Conservation (phyloP, 352 stramenopile species). For the Phytophthora uliginosa region DNA sequence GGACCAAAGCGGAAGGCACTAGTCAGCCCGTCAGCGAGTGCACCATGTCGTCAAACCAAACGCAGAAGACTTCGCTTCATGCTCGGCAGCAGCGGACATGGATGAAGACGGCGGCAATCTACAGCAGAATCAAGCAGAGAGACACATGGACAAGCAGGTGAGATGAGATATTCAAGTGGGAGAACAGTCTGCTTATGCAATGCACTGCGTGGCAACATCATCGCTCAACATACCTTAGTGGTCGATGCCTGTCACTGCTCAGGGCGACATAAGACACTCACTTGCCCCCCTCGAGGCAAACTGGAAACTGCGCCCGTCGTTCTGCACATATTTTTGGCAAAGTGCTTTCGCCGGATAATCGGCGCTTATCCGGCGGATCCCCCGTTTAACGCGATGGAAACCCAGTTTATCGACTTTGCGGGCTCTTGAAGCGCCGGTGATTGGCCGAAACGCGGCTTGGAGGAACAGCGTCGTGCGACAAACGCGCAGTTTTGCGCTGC, state of each 20-base stretch:
- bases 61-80: constrained; percentile 5
- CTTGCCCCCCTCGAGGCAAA: constrained; percentile 32
- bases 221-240: constrained; percentile 3
- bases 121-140: background rate
- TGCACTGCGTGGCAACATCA: background rate
- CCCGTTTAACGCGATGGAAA: constrained; percentile 27
- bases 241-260: background rate
- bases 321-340: constrained; percentile 54
- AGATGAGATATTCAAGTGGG: background rate
- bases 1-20: background rate
- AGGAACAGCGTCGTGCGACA: constrained; percentile 28
- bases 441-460: constrained; percentile 11
- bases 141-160: constrained; percentile 5
- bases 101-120: background rate
- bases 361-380: constrained; percentile 25
- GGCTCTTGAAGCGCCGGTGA: background rate
- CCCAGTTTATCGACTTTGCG: constrained; percentile 21
- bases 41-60: background rate
- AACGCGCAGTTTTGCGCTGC: constrained; percentile 9
- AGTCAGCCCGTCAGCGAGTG: background rate
- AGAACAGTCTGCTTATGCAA: background rate
- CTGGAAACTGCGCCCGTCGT: constrained; percentile 40
- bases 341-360: constrained; percentile 31
- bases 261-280: constrained; percentile 2
- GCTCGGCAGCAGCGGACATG: background rate